These are phyloP conservation scores for Solanum bulbocastanum DNA, from an alignment of 257 asterid species.

Conservation along the genomic window DNA sequence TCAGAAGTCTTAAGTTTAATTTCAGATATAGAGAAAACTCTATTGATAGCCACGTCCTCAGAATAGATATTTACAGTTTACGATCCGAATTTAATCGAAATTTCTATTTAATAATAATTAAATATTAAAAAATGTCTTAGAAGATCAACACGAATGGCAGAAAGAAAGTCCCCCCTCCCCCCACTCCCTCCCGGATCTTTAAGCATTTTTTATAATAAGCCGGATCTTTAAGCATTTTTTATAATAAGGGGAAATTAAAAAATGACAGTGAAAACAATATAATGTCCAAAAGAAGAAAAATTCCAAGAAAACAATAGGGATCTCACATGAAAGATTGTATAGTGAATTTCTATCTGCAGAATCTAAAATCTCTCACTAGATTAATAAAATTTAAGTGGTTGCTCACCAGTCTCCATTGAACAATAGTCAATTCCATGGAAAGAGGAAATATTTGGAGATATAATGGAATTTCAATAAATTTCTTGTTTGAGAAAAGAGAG, in stretches of 20 bases:
- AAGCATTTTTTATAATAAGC: background rate
- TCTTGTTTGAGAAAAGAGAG: background rate
- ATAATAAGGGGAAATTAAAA: background rate
- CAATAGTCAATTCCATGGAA: background rate
- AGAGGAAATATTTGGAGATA: background rate
- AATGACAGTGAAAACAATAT: background rate
- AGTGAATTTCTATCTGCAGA: background rate
- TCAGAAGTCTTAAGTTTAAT: too few relatives aligned
- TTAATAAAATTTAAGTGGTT: background rate
- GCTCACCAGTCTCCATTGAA: background rate
- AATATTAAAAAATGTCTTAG: background rate
- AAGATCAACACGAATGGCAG: background rate
- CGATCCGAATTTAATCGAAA: too few relatives aligned
- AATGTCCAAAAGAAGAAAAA: background rate
- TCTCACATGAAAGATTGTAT: background rate
- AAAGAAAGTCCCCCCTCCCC: background rate
- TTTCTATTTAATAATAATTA: too few relatives aligned
- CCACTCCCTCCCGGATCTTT: too few relatives aligned
- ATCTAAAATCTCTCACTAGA: background rate
- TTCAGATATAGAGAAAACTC: too few relatives aligned
- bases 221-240: background rate
- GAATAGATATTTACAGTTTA: fast-evolving
- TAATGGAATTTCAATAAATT: background rate
- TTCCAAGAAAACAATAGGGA: background rate
- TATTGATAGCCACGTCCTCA: too few relatives aligned